These are phyloP conservation scores for Penicillium lividum DNA, from an alignment of 495 filamentous ascomycete species.

Conservation along the genomic window DNA sequence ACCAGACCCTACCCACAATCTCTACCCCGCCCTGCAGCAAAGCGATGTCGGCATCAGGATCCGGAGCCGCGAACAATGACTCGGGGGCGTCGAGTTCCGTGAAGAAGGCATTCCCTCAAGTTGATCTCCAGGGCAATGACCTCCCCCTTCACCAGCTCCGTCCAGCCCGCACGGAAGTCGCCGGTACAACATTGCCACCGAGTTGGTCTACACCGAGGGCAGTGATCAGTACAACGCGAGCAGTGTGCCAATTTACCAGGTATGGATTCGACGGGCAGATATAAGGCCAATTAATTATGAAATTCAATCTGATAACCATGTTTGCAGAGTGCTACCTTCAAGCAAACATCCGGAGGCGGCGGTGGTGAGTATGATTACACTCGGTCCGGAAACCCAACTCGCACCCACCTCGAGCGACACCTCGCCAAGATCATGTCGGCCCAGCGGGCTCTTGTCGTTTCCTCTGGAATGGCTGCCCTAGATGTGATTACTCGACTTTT, in stretches of 20 bases:
- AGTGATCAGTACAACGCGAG: slow-evolving; percentile 95
- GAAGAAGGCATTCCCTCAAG: slow-evolving; percentile 69
- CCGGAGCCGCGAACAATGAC: slow-evolving; percentile 29
- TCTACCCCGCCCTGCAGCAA: slow-evolving; percentile 42
- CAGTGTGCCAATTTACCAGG: slow-evolving; percentile 94
- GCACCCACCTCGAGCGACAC: slow-evolving; percentile 94
- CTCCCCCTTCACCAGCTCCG: slow-evolving; percentile 89
- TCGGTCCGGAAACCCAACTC: slow-evolving; percentile 92
- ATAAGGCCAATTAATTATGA: neutral
- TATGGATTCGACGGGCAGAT: slow-evolving; percentile 25
- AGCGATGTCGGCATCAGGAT: slow-evolving; percentile 53
- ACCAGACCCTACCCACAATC: neutral
- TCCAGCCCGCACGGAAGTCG: slow-evolving; percentile 83
- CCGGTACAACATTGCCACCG: slow-evolving; percentile 90
- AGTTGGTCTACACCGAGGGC: slow-evolving; percentile 92
- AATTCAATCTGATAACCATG: slow-evolving; percentile 7
- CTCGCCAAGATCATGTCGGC: slow-evolving; percentile 99
- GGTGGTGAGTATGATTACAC: slow-evolving; percentile 96
- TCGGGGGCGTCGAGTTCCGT: slow-evolving; percentile 34
- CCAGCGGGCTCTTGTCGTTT: slow-evolving; percentile 84
- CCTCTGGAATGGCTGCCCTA: slow-evolving; percentile 94
- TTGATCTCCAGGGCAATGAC: slow-evolving; percentile 87
- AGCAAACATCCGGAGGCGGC: slow-evolving; percentile 79
- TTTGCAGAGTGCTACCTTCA: slow-evolving; percentile 89
- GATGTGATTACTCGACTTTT: slow-evolving; percentile 96